These are phyloP conservation scores for Solanum pimpinellifolium DNA, from an alignment of 257 asterid species.

Conservation along the genomic window DNA sequence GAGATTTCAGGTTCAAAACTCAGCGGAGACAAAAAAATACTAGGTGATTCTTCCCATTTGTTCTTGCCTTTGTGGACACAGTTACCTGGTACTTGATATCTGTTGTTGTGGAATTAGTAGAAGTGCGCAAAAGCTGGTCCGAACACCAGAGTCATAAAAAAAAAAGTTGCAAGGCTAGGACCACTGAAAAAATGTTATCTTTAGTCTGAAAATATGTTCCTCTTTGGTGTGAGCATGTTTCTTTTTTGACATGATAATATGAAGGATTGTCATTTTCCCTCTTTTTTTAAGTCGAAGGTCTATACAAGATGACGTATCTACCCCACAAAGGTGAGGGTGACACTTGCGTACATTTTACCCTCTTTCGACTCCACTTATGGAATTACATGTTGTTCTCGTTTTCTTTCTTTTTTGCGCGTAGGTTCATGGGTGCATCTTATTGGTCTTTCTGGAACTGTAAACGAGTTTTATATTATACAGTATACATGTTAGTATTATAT, in stretches of 20 bases:
- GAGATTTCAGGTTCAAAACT: neutral
- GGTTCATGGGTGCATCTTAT: neutral
- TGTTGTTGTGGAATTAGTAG: neutral
- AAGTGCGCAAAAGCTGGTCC: neutral
- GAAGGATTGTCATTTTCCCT: neutral
- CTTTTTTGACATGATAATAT: neutral
- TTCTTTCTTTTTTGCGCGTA: neutral
- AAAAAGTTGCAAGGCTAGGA: neutral
- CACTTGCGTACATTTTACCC: neutral
- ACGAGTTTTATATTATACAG: neutral
- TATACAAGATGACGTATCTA: neutral
- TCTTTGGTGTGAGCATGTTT: neutral
- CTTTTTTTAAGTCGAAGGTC: neutral
- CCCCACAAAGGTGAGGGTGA: neutral
- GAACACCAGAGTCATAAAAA: neutral
- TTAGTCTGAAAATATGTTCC: neutral
- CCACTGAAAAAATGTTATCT: neutral
- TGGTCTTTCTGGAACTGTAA: neutral
- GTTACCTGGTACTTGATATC: no score
- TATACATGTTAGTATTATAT: neutral
- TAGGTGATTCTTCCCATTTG: neutral
- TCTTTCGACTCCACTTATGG: accelerated
- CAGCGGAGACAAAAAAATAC: no score
- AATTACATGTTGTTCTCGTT: neutral
- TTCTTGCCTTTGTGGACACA: neutral